Conservation (phyloP, 768 basidiomycete species). For the Auriscalpium microsporum region DNA sequence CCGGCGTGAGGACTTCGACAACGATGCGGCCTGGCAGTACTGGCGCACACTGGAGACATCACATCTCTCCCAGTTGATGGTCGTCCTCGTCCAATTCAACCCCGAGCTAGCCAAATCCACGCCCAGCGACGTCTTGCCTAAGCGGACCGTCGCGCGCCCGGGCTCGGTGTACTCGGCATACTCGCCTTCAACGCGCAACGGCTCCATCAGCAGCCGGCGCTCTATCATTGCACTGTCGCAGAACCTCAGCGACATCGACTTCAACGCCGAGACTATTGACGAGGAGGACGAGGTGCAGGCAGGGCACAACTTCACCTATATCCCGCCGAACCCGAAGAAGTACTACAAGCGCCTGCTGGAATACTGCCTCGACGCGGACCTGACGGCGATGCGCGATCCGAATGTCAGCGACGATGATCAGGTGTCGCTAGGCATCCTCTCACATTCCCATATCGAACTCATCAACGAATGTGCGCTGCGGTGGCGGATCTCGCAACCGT, state of each 20-base stretch:
- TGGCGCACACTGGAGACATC: constrained; percentile 80
- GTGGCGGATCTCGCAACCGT: constrained; percentile 82
- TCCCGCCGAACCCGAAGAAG: constrained; percentile 80
- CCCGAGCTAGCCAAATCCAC: constrained; percentile 80
- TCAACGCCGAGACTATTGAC: constrained; percentile 33
- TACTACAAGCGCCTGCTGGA: constrained; percentile 82
- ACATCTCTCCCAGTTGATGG: constrained; percentile 80
- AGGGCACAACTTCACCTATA: constrained; percentile 78
- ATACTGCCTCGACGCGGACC: constrained; percentile 72
- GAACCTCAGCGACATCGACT: constrained; percentile 25
- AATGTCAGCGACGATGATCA: constrained; percentile 93
- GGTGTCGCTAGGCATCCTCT: constrained; percentile 88
- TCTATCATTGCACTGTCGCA: constrained; percentile 33
- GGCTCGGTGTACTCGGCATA: constrained; percentile 39
- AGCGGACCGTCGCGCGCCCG: constrained; percentile 35
- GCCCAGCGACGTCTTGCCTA: constrained; percentile 42
- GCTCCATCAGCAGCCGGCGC: constrained; percentile 60
- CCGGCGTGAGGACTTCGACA: constrained; percentile 78
- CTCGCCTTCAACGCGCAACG: constrained; percentile 35
- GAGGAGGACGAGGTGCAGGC: constrained; percentile 64
- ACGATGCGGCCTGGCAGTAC: constrained; percentile 71
- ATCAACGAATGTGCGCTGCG: constrained; percentile 81
- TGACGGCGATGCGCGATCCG: constrained; percentile 83
- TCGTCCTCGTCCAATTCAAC: constrained; percentile 78
- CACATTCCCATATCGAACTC: constrained; percentile 67